Percentiles rank a stretch among this genome's conserved stretches.
These are phyloP conservation scores for Neurospora pannonica DNA, from an alignment of 495 filamentous ascomycete genomes.

Conservation along the genomic window DNA sequence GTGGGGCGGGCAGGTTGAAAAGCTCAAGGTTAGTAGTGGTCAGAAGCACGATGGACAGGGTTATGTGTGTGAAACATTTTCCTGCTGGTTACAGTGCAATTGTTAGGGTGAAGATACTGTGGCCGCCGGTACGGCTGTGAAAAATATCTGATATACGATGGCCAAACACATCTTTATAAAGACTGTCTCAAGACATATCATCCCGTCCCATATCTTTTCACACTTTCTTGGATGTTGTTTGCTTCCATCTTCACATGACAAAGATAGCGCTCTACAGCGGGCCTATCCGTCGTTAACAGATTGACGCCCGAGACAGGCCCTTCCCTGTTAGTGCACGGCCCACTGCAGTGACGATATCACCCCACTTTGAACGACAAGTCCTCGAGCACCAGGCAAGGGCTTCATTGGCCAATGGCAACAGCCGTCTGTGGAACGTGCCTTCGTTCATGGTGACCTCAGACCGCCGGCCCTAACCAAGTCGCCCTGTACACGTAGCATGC, in stretches of 20 bases:
- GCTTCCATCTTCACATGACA: not conserved
- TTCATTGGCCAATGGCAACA: constrained; percentile 22
- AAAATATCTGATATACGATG: not conserved
- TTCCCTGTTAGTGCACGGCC: not conserved
- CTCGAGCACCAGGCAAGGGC: not conserved
- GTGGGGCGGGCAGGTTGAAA: not conserved
- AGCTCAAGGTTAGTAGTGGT: not conserved
- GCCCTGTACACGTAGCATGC: not conserved
- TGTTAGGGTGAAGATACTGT: not conserved
- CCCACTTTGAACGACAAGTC: not conserved
- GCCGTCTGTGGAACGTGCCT: constrained; percentile 15
- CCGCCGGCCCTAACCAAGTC: not conserved
- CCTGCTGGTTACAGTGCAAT: not conserved
- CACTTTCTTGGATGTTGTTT: too few species aligned
- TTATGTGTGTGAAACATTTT: not conserved
- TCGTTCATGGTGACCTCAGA: constrained; percentile 9
- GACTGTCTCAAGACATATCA: not conserved
- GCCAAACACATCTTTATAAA: not conserved
- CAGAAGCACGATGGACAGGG: not conserved
- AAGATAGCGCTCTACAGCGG: not conserved
- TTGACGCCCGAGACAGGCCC: not conserved
- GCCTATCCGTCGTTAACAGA: not conserved
- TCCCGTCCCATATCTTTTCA: too few species aligned
- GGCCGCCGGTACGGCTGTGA: not conserved
- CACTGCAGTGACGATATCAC: not conserved